Percentiles rank a stretch among this genome's conserved stretches.
These are phyloP conservation scores for Fusarium gaditjirri DNA, from an alignment of 2,329 filamentous ascomycete genomes.

Conservation along the genomic window DNA sequence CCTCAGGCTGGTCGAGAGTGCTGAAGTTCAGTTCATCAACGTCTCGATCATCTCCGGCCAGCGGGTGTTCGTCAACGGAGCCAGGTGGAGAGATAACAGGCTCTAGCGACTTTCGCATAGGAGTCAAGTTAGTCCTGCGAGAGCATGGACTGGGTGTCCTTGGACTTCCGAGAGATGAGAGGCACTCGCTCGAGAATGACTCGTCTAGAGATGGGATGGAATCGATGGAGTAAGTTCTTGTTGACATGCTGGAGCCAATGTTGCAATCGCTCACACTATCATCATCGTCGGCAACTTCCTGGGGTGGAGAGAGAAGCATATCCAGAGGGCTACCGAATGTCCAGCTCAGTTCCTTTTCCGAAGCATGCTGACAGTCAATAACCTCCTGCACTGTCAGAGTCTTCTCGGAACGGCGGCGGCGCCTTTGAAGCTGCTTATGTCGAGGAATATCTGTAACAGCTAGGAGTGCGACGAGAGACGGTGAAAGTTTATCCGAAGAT, in stretches of 20 bases:
- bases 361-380: conserved; percentile 63
- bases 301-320: conserved; percentile 68
- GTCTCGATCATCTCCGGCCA: conserved; percentile 49
- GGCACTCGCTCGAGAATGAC: conserved; percentile 62
- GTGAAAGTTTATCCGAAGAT: conserved; percentile 65
- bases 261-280: conserved; percentile 63
- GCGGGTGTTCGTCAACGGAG: conserved; percentile 62
- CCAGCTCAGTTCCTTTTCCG: conserved; percentile 68
- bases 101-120: conserved; percentile 61
- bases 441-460: conserved; percentile 70
- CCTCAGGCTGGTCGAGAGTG: conserved; percentile 55
- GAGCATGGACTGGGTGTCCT: conserved; percentile 51
- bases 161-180: conserved; percentile 63
- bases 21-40: conserved; percentile 60
- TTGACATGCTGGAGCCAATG: conserved; percentile 63
- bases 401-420: conserved; percentile 43
- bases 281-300: conserved; percentile 64
- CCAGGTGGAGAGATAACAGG: conserved; percentile 66
- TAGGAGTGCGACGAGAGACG: conserved; percentile 69
- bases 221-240: conserved; percentile 67
- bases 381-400: conserved; percentile 66
- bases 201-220: conserved; percentile 70
- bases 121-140: conserved; percentile 50
- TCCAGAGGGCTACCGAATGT: conserved; percentile 67
- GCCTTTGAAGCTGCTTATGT: conserved; percentile 54